Evolutionary conservation across 1,139 yeast species (phyloP).

Genomic region (Debaryomyces sp.): DNA sequence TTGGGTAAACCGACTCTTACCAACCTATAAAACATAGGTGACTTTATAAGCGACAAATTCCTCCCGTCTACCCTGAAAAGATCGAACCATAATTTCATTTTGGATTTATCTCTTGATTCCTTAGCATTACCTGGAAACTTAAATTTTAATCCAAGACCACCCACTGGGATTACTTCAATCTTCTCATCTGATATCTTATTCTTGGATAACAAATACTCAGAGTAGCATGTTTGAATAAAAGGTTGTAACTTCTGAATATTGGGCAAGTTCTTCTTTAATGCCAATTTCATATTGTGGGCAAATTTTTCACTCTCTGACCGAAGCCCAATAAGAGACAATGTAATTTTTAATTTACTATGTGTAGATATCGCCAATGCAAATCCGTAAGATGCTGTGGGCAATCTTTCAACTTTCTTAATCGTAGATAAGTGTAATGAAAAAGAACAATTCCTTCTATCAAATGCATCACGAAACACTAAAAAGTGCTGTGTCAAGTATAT

Average conservation of each 20-base stretch:
- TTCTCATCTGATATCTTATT: conserved; percentile 52
- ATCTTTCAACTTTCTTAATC: conserved; percentile 81
- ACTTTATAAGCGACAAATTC: conserved; percentile 72
- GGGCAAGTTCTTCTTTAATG: conserved; percentile 64
- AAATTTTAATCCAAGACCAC: conserved; percentile 82
- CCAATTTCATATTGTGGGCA: conserved; percentile 64
- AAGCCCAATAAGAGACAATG: conserved; percentile 77
- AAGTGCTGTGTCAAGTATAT: conserved; percentile 74
- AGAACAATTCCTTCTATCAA: conserved; percentile 68
- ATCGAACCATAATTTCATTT: conserved; percentile 93
- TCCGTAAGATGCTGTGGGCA: conserved; percentile 75
- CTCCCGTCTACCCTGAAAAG: conserved; percentile 83
- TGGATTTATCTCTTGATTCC: conserved; percentile 77
- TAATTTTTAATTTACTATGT: conserved; percentile 63
- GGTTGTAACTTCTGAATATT: conserved; percentile 64
- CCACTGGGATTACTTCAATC: conserved; percentile 62
- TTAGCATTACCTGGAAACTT: conserved; percentile 90
- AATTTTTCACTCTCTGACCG: conserved; percentile 80
- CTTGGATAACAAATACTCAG: conserved; percentile 77
- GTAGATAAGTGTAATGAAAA: conserved; percentile 77
- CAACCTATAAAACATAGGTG: conserved; percentile 77
- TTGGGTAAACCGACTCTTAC: conserved; percentile 92
- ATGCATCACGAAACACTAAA: conserved; percentile 70
- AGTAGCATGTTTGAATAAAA: conserved; percentile 74
- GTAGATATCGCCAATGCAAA: conserved; percentile 77